A percentile compares a stretch with the other conserved stretches of the same genome.
Conservation (phyloP, 108 stramenopile genomes). For the Poteriospumella lacustris region DNA sequence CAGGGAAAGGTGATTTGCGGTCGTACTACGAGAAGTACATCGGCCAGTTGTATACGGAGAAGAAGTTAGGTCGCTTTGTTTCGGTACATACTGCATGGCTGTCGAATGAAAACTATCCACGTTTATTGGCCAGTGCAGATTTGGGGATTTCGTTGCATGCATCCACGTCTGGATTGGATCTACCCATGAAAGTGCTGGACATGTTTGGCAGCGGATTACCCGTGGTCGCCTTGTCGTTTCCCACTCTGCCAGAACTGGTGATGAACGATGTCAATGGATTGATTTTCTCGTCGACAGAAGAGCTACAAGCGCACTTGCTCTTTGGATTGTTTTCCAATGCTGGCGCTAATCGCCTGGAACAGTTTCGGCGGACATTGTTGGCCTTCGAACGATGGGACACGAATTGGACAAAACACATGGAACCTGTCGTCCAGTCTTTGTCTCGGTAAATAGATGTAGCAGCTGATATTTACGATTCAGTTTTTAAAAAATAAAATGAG, state of each 20-base stretch:
- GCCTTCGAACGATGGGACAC: neutral
- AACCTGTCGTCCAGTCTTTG: neutral
- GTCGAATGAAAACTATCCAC: constrained; percentile 83
- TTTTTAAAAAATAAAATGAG: too few species aligned
- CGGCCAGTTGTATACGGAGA: constrained; percentile 19
- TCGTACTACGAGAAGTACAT: constrained; percentile 65
- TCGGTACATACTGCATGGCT: constrained; percentile 82
- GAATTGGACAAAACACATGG: neutral
- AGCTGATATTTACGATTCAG: too few species aligned
- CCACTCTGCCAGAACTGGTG: constrained; percentile 82
- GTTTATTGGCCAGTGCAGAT: constrained; percentile 58
- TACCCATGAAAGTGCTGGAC: constrained; percentile 98
- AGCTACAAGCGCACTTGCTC: constrained; percentile 60
- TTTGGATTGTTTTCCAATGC: neutral
- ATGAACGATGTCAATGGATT: constrained; percentile 73
- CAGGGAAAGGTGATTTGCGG: constrained; percentile 92
- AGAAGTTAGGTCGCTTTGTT: constrained; percentile 28
- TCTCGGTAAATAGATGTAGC: too few species aligned
- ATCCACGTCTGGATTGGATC: constrained; percentile 85
- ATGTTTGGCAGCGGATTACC: constrained; percentile 91
- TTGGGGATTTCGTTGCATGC: constrained; percentile 89
- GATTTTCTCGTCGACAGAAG: constrained; percentile 57
- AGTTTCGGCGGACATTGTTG: neutral
- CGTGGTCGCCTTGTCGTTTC: constrained; percentile 79
- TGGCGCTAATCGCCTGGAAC: neutral